Evolutionary conservation across 306 rosid species (phyloP).

Genomic region (Cicer pinnatifidum): DNA sequence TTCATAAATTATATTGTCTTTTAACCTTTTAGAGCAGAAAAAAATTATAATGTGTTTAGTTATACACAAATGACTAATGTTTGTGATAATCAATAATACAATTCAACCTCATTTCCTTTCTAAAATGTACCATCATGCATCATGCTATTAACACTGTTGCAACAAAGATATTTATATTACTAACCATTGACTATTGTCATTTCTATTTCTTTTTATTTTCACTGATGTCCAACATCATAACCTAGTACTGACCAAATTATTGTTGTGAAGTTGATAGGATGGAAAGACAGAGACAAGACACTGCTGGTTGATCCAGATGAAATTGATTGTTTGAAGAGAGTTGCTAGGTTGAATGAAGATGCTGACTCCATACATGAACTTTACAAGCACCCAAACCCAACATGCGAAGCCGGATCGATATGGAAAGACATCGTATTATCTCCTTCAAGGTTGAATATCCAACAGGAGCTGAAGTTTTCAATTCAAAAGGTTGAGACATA

Average conservation of each 20-base stretch:
- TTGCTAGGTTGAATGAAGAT: slow-evolving; percentile 68
- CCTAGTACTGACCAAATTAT: slow-evolving; percentile 33
- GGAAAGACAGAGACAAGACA: slow-evolving; percentile 92
- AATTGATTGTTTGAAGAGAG: slow-evolving; percentile 76
- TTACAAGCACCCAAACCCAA: slow-evolving; percentile 79
- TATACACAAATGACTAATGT: not conserved
- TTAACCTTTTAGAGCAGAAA: not conserved
- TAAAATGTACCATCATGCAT: not conserved
- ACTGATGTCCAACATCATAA: not conserved
- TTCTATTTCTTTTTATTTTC: not conserved
- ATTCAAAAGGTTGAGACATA: slow-evolving; percentile 71
- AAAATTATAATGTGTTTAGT: not conserved
- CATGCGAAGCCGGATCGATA: slow-evolving; percentile 72
- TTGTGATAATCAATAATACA: not conserved
- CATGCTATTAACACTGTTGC: too few species aligned
- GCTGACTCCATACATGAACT: slow-evolving; percentile 82
- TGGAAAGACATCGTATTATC: slow-evolving; percentile 96
- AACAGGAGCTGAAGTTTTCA: slow-evolving; percentile 82
- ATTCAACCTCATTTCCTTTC: not conserved
- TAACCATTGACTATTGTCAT: not conserved
- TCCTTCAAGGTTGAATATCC: slow-evolving; percentile 83
- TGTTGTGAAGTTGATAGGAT: slow-evolving; percentile 79
- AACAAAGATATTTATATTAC: too few species aligned
- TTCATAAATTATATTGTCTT: not conserved
- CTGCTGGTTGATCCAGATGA: slow-evolving; percentile 91